Evolutionary conservation across 305 asterid genomes (phyloP), one percentile per base, ranked within the genome.

Genomic region (Stenogyne calaminthoides): DNA sequence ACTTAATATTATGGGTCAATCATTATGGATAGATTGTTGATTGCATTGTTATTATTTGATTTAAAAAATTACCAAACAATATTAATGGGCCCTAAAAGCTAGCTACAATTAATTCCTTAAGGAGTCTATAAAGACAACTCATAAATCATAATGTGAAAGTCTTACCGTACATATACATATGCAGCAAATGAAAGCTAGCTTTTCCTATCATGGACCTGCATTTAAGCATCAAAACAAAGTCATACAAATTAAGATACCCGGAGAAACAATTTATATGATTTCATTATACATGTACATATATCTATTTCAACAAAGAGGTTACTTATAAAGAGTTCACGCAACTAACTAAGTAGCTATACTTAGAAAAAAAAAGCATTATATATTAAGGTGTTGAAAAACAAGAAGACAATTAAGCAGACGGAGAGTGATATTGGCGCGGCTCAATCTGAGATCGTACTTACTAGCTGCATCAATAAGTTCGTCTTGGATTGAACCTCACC

Each of bases 341-440:
- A 32, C 36, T 5, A 32, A 32, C 3, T 32, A 0, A 32, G 36
- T 32, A 32, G 36, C 36, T 4, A 32, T 4, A 32, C 36, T 32
- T 32, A 32, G 42, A 36, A 7, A 36, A 11, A 2, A 47, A n/a
- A 47, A 54, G n/a, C n/a, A n/a, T n/a, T n/a, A 9, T 3, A 8
- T 16, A 18, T 22, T 9, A 55, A 58, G 25, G 6, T 6, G 25
- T 60, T 19, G 46, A 32, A 36, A 39, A n/a, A 37, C 25, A 37
- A 40, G 18, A 37, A 9, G 1, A 37, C 29, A 12, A 29, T 36
- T 3, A 36, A 55, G 25, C 64, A 56, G 36, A 63, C 2, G 46
- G 72, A 79, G 78, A 91, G 92, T 91, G 96, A 89, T 91, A 91
- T 91, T 89, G 97, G 97, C 95, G 91, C 96, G 96, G 96, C 97